Evolutionary conservation across 306 rosid genomes (phyloP).

Genomic region (Crataegus laevigata): DNA sequence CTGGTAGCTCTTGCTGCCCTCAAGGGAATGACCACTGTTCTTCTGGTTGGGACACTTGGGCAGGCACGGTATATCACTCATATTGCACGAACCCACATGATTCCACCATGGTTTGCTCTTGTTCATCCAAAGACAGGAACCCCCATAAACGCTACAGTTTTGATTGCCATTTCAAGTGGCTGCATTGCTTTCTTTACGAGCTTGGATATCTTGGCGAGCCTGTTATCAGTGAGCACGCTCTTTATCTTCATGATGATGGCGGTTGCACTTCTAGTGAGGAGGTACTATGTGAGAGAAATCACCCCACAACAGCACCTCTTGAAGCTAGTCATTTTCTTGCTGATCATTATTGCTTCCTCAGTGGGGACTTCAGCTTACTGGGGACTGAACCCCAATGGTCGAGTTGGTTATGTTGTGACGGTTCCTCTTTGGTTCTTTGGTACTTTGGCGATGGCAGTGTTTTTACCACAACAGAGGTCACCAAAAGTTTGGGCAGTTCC

Average conservation of each 20-base stretch:
- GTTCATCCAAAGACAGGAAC: constrained; percentile 76
- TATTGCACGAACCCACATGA: constrained; percentile 75
- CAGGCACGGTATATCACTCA: constrained; percentile 60
- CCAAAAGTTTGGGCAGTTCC: constrained; percentile 86
- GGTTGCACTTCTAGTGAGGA: constrained; percentile 65
- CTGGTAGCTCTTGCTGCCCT: constrained; percentile 67
- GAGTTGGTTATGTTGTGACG: constrained; percentile 49
- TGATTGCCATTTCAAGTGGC: constrained; percentile 37
- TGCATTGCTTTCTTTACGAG: constrained; percentile 60
- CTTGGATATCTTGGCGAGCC: constrained; percentile 46
- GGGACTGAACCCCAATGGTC: constrained; percentile 48
- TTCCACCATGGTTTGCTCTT: constrained; percentile 78
- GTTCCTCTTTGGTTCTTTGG: constrained; percentile 66
- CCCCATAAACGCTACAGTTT: constrained; percentile 65
- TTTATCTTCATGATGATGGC: constrained; percentile 70
- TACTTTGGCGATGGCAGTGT: constrained; percentile 44
- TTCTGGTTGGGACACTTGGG: constrained; percentile 48
- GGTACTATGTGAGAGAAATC: constrained; percentile 58
- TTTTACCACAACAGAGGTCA: constrained; percentile 46
- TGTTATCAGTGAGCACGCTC: constrained; percentile 68
- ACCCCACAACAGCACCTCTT: constrained; percentile 34
- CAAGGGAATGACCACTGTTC: constrained; percentile 76
- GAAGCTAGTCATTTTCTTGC: constrained; percentile 44
- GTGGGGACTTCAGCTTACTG: constrained; percentile 62
- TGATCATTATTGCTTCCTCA: constrained; percentile 58